Percentiles rank a stretch among this genome's conserved stretches.
phyloP scores from a whole-genome alignment of 306 rosid species.

The Bauhinia variegata region DNA sequence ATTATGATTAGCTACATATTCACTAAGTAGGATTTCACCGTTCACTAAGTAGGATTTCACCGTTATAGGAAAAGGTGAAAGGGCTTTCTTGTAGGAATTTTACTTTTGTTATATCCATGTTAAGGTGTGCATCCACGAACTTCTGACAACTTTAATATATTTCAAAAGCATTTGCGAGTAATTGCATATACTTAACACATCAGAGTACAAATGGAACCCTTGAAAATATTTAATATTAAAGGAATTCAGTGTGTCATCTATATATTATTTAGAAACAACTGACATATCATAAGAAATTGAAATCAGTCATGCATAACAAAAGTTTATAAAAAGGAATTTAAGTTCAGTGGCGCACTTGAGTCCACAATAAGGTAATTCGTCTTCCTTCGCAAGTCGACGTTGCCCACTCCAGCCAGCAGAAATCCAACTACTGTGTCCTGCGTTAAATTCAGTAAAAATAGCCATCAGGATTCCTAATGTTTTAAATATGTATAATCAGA shows the following conservation, averaged over 20 bases:
- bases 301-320: not conserved
- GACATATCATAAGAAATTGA: constrained; percentile 3
- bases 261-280: constrained; percentile 26
- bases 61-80: too few species aligned
- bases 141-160: not conserved
- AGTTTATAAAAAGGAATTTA: not conserved
- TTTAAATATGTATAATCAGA: constrained; percentile 23
- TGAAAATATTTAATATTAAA: not conserved
- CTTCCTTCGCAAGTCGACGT: constrained; percentile 90
- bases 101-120: not conserved
- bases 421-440: constrained; percentile 94
- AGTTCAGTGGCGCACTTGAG: constrained; percentile 64
- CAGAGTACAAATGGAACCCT: not conserved
- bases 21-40: too few species aligned
- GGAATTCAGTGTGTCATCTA: constrained; percentile 10
- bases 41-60: too few species aligned
- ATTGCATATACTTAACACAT: not conserved
- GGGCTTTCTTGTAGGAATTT: not conserved
- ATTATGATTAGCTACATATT: too few species aligned
- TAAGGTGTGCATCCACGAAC: not conserved
- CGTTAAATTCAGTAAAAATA: constrained; percentile 20
- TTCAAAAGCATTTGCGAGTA: constrained; percentile 6
- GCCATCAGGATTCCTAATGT: not conserved
- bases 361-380: constrained; percentile 92
- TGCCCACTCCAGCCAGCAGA: constrained; percentile 96